Percentiles rank a stretch among this genome's conserved stretches.
These are phyloP conservation scores for Colletotrichum sp. DNA, from an alignment of 2,329 filamentous ascomycete genomes.

Conservation along the genomic window DNA sequence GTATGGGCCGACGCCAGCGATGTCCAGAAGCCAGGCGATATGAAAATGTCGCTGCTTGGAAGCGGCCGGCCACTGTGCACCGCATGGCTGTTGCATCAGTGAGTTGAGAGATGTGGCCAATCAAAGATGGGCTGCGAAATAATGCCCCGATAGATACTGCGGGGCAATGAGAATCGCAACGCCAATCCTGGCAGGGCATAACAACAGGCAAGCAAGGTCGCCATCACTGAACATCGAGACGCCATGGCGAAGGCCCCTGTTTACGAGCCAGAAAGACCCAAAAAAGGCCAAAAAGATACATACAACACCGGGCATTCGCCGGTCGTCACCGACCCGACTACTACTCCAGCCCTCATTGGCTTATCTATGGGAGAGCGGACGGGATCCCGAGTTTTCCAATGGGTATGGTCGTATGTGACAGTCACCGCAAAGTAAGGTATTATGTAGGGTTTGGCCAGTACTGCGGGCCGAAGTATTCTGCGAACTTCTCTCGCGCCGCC, in stretches of 20 bases:
- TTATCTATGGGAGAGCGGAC: background rate
- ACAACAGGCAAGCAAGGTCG: background rate
- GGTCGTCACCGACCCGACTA: background rate
- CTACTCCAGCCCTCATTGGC: no score
- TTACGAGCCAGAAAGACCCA: background rate
- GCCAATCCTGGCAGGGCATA: background rate
- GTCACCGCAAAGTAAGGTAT: accelerated
- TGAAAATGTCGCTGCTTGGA: no score
- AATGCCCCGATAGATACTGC: background rate
- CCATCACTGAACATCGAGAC: background rate
- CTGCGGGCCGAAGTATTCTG: background rate
- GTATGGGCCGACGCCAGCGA: background rate
- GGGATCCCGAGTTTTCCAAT: background rate
- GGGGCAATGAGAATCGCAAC: background rate
- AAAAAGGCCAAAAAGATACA: no score
- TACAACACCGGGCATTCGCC: no score
- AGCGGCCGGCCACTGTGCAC: background rate
- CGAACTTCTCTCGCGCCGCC: background rate
- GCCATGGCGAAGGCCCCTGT: background rate
- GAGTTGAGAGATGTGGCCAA: background rate
- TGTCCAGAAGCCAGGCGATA: background rate
- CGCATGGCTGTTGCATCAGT: background rate
- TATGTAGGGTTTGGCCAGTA: background rate
- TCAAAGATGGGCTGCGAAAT: background rate
- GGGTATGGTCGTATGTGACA: background rate